Percentiles rank a stretch among this genome's conserved stretches.
Evolutionary conservation across 345 rosid species (phyloP).

Genomic region (Eucalyptus sp.): DNA sequence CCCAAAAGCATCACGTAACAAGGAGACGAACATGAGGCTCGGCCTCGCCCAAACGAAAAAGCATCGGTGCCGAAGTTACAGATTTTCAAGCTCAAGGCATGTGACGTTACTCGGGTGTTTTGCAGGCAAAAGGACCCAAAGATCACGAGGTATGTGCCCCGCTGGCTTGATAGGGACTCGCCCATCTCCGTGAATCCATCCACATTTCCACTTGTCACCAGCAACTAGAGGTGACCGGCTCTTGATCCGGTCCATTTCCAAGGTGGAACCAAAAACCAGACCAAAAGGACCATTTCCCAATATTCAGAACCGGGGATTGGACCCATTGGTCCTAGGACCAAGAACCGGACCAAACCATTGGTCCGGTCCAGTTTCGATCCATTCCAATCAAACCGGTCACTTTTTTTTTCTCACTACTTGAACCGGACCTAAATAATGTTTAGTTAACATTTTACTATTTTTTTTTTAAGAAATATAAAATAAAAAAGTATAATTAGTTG

Average conservation of each 20-base stretch:
- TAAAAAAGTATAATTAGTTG: no score
- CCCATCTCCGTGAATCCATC: not conserved
- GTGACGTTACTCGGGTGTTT: not conserved
- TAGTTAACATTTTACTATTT: no score
- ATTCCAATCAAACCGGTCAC: rapidly evolving
- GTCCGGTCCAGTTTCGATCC: rapidly evolving
- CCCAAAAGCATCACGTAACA: not conserved
- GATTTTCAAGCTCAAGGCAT: not conserved
- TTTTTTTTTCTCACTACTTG: no score
- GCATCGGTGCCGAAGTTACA: not conserved
- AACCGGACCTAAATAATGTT: rapidly evolving
- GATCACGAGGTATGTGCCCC: not conserved
- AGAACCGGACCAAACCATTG: rapidly evolving
- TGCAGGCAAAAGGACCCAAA: not conserved
- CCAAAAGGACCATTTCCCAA: rapidly evolving
- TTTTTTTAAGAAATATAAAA: no score
- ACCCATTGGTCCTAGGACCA: rapidly evolving
- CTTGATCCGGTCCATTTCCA: rapidly evolving
- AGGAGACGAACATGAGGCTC: not conserved
- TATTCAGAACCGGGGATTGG: rapidly evolving
- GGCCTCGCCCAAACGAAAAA: not conserved
- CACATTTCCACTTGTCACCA: not conserved
- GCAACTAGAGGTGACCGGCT: no score
- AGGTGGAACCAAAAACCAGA: rapidly evolving
- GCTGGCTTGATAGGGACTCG: not conserved